These are phyloP conservation scores for Chalaropsis thielavioides DNA, from an alignment of 2,329 filamentous ascomycete species.

Conservation along the genomic window DNA sequence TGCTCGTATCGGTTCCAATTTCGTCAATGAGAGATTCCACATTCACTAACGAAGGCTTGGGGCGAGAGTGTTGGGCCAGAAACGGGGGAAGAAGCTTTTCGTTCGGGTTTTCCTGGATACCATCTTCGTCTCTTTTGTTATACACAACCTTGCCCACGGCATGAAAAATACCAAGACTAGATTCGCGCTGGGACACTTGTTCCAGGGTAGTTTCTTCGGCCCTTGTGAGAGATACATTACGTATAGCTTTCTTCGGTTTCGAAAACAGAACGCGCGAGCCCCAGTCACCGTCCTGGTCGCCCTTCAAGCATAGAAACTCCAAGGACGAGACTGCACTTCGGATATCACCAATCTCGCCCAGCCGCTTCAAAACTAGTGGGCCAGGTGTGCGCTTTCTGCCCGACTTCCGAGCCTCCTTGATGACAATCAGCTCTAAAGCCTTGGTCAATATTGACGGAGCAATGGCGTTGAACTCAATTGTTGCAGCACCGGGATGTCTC, in stretches of 20 bases:
- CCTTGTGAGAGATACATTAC: conserved; percentile 50
- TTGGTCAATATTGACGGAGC: conserved; percentile 75
- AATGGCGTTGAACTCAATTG: conserved; percentile 87
- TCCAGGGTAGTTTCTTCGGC: conserved; percentile 69
- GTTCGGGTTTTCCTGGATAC: conserved; percentile 19
- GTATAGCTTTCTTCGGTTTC: conserved; percentile 49
- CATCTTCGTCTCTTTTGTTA: conserved; percentile 55
- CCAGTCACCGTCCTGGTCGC: conserved; percentile 51
- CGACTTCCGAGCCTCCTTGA: conserved; percentile 72
- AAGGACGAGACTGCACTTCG: conserved; percentile 83
- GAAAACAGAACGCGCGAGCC: conserved; percentile 57
- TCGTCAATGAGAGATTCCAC: conserved; percentile 77
- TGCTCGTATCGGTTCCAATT: conserved; percentile 80
- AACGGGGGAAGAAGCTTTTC: conserved; percentile 50
- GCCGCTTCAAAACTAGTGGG: conserved; percentile 57
- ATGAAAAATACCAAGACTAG: conserved; percentile 86
- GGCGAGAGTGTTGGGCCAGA: conserved; percentile 42
- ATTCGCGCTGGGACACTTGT: conserved; percentile 72
- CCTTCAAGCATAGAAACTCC: conserved; percentile 80
- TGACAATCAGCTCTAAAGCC: conserved; percentile 65
- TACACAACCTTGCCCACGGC: conserved; percentile 92
- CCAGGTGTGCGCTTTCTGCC: conserved; percentile 63
- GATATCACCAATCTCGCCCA: conserved; percentile 82
- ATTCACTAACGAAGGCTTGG: conserved; percentile 48
- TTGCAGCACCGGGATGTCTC: conserved; percentile 60